Evolutionary conservation across 495 filamentous ascomycete species (phyloP).

Genomic region (Gamarada debralockiae): DNA sequence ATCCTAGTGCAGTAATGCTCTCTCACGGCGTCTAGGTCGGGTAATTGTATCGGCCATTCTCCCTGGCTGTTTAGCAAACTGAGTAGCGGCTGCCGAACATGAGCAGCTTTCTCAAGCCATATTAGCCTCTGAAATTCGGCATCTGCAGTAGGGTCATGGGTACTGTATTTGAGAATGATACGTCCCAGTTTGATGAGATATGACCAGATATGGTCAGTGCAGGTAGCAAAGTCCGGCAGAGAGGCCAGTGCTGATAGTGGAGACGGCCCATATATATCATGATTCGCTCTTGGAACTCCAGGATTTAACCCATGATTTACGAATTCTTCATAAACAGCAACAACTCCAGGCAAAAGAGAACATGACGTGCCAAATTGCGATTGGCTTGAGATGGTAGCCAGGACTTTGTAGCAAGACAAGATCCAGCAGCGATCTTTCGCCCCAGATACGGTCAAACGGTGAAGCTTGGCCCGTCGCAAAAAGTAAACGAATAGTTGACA

Average conservation of each 20-base stretch:
- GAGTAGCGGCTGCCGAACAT: not conserved
- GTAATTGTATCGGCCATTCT: not conserved
- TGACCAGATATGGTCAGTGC: not conserved
- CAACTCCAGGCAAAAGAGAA: not conserved
- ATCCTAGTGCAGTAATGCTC: not conserved
- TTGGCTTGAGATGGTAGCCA: not conserved
- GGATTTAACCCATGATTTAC: not conserved
- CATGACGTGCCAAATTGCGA: not conserved
- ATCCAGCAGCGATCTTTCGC: not conserved
- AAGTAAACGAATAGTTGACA: not conserved
- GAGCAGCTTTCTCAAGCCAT: not conserved
- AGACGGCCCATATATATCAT: not conserved
- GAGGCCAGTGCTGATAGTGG: not conserved
- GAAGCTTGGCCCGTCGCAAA: not conserved
- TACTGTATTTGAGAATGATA: not conserved
- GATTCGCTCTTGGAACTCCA: not conserved
- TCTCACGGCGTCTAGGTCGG: not conserved
- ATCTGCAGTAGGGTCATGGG: not conserved
- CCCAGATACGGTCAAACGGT: conserved; percentile 1
- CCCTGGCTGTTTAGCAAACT: not conserved
- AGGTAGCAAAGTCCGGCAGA: not conserved
- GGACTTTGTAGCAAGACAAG: not conserved
- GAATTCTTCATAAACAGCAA: not conserved
- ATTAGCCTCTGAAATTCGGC: not conserved
- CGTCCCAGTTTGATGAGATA: not conserved